These are phyloP conservation scores for Plenodomus biglobosus DNA, from an alignment of 2,329 filamentous ascomycete genomes.

Conservation along the genomic window DNA sequence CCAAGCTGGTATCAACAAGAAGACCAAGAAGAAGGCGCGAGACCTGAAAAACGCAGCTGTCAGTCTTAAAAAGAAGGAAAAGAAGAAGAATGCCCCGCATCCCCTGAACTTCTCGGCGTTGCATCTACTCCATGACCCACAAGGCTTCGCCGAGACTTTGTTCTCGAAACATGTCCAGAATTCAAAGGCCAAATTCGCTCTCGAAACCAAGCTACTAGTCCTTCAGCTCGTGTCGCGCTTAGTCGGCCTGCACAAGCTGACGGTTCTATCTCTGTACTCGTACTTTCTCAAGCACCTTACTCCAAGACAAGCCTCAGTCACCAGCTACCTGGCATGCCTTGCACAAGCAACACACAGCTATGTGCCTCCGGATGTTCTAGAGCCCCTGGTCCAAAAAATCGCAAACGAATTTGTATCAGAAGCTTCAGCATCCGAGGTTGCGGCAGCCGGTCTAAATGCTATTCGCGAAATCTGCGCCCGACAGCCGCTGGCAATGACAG, in stretches of 20 bases:
- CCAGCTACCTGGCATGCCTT: constrained; percentile 86
- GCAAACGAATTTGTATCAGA: constrained; percentile 98
- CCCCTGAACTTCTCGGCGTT: constrained; percentile 94
- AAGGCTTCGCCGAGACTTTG: constrained; percentile 86
- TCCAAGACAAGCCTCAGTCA: constrained; percentile 84
- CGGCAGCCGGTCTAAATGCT: constrained; percentile 86
- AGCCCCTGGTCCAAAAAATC: constrained; percentile 91
- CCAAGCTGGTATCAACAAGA: constrained; percentile 91
- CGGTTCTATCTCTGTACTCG: constrained; percentile 86
- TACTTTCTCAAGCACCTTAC: constrained; percentile 92
- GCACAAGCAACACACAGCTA: constrained; percentile 90
- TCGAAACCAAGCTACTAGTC: constrained; percentile 88
- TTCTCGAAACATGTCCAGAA: constrained; percentile 92
- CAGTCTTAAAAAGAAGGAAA: constrained; percentile 77
- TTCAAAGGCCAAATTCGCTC: constrained; percentile 77
- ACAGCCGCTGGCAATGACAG: constrained; percentile 94
- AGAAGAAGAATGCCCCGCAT: constrained; percentile 84
- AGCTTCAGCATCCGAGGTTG: constrained; percentile 86
- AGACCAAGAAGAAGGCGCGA: constrained; percentile 83
- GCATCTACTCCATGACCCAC: constrained; percentile 90
- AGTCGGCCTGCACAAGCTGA: constrained; percentile 90
- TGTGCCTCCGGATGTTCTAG: constrained; percentile 88
- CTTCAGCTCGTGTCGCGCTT: constrained; percentile 88
- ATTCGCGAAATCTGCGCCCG: constrained; percentile 92
- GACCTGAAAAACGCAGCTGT: constrained; percentile 77